Base-by-base conservation (phyloP, 2,329 filamentous ascomycete genomes). In the Neonectria coccinea region DNA sequence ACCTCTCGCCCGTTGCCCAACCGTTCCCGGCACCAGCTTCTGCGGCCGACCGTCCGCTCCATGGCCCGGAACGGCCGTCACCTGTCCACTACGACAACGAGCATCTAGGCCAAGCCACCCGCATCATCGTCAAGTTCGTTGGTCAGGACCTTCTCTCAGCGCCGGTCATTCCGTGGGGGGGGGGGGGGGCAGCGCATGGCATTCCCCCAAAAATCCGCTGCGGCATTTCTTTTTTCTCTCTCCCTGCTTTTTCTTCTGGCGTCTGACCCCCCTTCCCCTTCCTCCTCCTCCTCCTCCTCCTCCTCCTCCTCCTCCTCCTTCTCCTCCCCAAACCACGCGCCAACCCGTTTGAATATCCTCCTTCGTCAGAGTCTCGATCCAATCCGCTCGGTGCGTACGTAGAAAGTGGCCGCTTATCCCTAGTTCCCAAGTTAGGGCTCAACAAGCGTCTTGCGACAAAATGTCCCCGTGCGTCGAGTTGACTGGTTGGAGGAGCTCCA, bases 141-240 rank as follows among this genome's bases (percentile, higher is more conserved):
- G 33, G 36, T 39, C 36, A 16, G 16, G 8, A 10, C 31, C 27
- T 50, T 50, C 25, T 31, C 47, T 50, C 47, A 18, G 11, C 47
- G 47, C 47, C 20, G 14, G 7, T 18, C 47, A 22, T 45, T 48
- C 25, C 39, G n/a, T 29, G 16, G n/a, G 8, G 69, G 47, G 56
- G 58, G 59, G 20, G 16, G n/a, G 8, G 69, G 47, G 56, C 60
- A 62, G 20, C 42, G 67, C 64, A 65, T 54, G 66, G 41, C 50
- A 51, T 39, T 25, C 48, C 51, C 50, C 52, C 9, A 45, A 20
- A 20, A 36, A 41, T 59, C 44, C 31, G 58, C 25, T 61, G 54
- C 31, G 55, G 48, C 56, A 55, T 64, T 59, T 61, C 62, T 62
- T 59, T 56, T 53, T 25, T 6, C 25, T 25, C 25, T 25, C 25